These are phyloP conservation scores for Aureobasidium mangrovei DNA, from an alignment of 2,329 filamentous ascomycete genomes.

Conservation along the genomic window DNA sequence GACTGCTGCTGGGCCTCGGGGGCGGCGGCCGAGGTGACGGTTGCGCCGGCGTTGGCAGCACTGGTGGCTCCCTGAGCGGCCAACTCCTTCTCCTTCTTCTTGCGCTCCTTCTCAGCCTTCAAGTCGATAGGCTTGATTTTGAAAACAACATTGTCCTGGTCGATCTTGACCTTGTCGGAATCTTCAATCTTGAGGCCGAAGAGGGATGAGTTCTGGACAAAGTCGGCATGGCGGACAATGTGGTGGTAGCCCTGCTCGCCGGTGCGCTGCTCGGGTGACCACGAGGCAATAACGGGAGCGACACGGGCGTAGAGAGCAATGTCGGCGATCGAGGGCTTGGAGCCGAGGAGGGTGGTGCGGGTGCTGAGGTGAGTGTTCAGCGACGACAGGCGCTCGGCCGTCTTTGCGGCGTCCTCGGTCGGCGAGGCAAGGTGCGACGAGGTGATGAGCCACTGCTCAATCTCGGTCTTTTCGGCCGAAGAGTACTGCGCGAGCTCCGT, in stretches of 20 bases:
- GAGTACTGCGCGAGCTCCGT: conserved; percentile 49
- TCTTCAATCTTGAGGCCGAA: conserved; percentile 62
- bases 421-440: conserved; percentile 58
- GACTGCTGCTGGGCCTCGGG: conserved; percentile 42
- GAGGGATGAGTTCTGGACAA: conserved; percentile 77
- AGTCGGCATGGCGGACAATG: conserved; percentile 85
- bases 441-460: conserved; percentile 80
- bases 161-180: conserved; percentile 67
- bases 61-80: conserved; percentile 46
- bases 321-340: conserved; percentile 82
- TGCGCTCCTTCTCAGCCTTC: conserved; percentile 90
- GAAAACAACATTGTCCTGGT: conserved; percentile 72
- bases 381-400: conserved; percentile 59
- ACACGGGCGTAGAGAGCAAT: conserved; percentile 73
- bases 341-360: conserved; percentile 79
- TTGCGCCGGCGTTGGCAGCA: conserved; percentile 39
- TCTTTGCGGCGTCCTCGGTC: conserved; percentile 49
- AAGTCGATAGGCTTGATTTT: conserved; percentile 82
- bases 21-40: conserved; percentile 32
- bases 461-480: conserved; percentile 72
- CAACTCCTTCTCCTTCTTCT: conserved; percentile 88
- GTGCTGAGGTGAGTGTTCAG: conserved; percentile 82
- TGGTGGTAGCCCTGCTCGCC: conserved; percentile 84
- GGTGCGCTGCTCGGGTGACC: conserved; percentile 78
- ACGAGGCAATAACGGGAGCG: conserved; percentile 65